These are phyloP conservation scores for Jatropha podagrica DNA, from an alignment of 441 rosid genomes.

Conservation along the genomic window DNA sequence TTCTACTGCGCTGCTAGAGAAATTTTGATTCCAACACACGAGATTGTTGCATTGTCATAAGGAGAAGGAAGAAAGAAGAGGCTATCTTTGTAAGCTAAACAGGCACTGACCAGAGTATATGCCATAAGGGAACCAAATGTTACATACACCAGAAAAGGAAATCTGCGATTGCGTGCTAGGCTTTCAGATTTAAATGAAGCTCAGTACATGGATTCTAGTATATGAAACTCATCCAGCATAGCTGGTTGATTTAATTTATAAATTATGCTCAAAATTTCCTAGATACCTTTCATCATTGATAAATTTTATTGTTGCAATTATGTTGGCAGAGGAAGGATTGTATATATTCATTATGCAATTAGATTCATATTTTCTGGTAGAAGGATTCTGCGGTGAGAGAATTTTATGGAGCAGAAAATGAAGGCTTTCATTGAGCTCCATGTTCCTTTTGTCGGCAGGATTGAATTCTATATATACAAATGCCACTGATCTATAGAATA, in stretches of 20 bases:
- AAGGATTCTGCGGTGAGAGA: background rate
- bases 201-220: background rate
- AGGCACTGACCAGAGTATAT: background rate
- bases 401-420: background rate
- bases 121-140: background rate
- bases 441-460: background rate
- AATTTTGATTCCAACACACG: background rate
- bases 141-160: constrained; percentile 1
- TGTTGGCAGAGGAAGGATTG: background rate
- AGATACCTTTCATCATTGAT: background rate
- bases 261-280: background rate
- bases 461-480: background rate
- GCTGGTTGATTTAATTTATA: background rate
- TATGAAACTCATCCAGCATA: background rate
- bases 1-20: background rate
- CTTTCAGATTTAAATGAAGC: background rate
- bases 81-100: background rate
- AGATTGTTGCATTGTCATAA: background rate
- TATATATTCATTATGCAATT: background rate
- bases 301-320: background rate
- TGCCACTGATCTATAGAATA: background rate
- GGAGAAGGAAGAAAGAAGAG: background rate
- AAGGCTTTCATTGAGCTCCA: background rate
- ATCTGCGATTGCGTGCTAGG: background rate
- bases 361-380: background rate